Evolutionary conservation across 192 early-diverging fungal genomes (phyloP), one percentile per base, ranked within the genome.

Genomic region (Lunasporangiospora selenospora): DNA sequence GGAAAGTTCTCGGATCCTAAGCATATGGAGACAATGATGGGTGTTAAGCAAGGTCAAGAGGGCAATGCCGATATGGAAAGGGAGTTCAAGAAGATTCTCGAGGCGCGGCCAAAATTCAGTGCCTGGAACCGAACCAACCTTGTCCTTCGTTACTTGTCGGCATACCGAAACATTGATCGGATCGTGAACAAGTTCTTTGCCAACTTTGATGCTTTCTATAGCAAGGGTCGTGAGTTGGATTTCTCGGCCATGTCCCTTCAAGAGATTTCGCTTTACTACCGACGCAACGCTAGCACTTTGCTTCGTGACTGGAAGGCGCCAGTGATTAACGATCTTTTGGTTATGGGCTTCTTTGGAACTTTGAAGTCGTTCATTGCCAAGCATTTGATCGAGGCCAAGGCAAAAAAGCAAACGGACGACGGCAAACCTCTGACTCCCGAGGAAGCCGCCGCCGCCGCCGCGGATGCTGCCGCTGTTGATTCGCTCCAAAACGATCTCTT

Each of bases 11-110:
- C 67, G 38, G 67, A 71, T 10, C 67, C 67, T 13, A 71, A 71
- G 46, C 67, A 71, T 21, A 71, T 71, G 67, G 67, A 71, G 43
- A 71, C 67, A 18, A 71, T 71, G 67, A 71, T 71, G 67, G 67
- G 67, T 44, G 67, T 71, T n/a, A 71, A 71, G 53, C 67, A 71
- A 24, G 67, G 67, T 3, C 67, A 71, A 26, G 59, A 71, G 2
- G 67, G 67, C 26, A 71, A 71, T 16, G 67, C 67, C 6, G 67
- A 71, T 24, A 71, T 71, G 59, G 67, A 62, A 21, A 71, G 57
- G 34, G 67, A 62, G 31, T 71, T 71, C 59, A 71, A 71, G 13
- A 71, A 71, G 53, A 71, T 71, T 10, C 30, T 71, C 16, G 67
- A 55, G 13, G 43, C 32, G 3, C 52, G 67, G 2, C 53, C 52